Evolutionary conservation across 2,329 filamentous ascomycete genomes (phyloP).

Genomic region (Chrysoporthe austroafricana): DNA sequence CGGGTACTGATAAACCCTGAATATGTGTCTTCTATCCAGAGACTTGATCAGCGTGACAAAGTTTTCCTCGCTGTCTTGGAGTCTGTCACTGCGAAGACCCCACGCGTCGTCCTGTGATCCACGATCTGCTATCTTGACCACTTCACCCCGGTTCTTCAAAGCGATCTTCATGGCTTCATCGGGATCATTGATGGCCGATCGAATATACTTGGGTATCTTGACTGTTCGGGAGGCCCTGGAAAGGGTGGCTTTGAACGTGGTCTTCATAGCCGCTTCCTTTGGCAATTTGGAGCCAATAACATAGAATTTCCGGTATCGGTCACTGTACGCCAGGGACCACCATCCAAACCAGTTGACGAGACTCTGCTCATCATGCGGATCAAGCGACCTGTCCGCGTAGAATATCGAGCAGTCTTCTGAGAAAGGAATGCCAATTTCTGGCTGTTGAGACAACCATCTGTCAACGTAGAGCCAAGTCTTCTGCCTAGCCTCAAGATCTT

Average conservation of each 20-base stretch:
- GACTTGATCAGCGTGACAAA: slow-evolving; percentile 8
- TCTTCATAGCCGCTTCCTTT: slow-evolving; percentile 26
- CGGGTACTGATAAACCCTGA: slow-evolving; percentile 43
- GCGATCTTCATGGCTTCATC: slow-evolving; percentile 37
- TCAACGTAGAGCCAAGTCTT: slow-evolving; percentile 22
- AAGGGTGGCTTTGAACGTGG: not conserved
- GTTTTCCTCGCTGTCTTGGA: slow-evolving; percentile 12
- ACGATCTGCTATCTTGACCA: slow-evolving; percentile 13
- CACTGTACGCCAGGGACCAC: slow-evolving; percentile 56
- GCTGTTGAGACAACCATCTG: slow-evolving; percentile 21
- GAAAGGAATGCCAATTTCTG: slow-evolving; percentile 31
- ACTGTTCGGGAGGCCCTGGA: slow-evolving; percentile 33
- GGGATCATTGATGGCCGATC: slow-evolving; percentile 42
- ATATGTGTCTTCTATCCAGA: slow-evolving; percentile 26
- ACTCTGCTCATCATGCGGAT: slow-evolving; percentile 64
- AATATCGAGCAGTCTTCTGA: slow-evolving; percentile 46
- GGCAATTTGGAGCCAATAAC: slow-evolving; percentile 54
- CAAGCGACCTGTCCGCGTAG: slow-evolving; percentile 52
- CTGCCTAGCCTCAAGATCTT: slow-evolving; percentile 23
- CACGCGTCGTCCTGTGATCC: not conserved
- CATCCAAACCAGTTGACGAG: slow-evolving; percentile 66
- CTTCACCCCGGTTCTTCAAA: slow-evolving; percentile 28
- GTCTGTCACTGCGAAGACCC: slow-evolving; percentile 10
- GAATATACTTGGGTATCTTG: slow-evolving; percentile 42
- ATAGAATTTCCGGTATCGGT: slow-evolving; percentile 57